phyloP scores from a whole-genome alignment of 768 basidiomycete genomes.

The Termitomyces sp. region DNA sequence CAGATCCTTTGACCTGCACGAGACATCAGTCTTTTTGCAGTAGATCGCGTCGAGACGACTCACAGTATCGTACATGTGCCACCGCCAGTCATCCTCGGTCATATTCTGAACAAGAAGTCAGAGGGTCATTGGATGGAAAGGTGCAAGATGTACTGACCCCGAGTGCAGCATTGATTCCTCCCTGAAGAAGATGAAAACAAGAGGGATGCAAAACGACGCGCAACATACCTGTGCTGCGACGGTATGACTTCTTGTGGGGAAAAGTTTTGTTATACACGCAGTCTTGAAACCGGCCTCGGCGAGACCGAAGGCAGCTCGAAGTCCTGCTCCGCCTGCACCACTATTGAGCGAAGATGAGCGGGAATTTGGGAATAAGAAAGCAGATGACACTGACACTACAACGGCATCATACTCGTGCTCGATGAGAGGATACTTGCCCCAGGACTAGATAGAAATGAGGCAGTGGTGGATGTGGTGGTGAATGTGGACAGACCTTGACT shows the following conservation, averaged over 20 bases:
- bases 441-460: slow-evolving; percentile 44
- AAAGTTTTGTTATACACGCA: slow-evolving; percentile 98
- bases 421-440: slow-evolving; percentile 94
- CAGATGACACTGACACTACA: slow-evolving; percentile 80
- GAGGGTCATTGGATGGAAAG: slow-evolving; percentile 5
- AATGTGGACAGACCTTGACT: slow-evolving; percentile 54
- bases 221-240: slow-evolving; percentile 87
- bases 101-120: slow-evolving; percentile 64
- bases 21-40: slow-evolving; percentile 10
- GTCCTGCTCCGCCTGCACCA: slow-evolving; percentile 96
- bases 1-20: slow-evolving; percentile 90
- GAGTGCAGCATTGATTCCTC: slow-evolving; percentile 97
- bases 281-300: slow-evolving; percentile 99
- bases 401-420: slow-evolving; percentile 99
- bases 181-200: slow-evolving; percentile 41
- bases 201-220: background rate
- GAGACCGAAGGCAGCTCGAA: slow-evolving; percentile 96
- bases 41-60: slow-evolving; percentile 22
- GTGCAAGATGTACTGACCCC: slow-evolving; percentile 53
- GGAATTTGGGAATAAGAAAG: background rate
- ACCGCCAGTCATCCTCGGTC: slow-evolving; percentile 99
- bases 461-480: slow-evolving; percentile 11
- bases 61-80: slow-evolving; percentile 98
- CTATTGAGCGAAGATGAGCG: slow-evolving; percentile 33
- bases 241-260: slow-evolving; percentile 97